phyloP scores from a whole-genome alignment of 1,284 basidiomycete species.

The Tausonia pullulans region DNA sequence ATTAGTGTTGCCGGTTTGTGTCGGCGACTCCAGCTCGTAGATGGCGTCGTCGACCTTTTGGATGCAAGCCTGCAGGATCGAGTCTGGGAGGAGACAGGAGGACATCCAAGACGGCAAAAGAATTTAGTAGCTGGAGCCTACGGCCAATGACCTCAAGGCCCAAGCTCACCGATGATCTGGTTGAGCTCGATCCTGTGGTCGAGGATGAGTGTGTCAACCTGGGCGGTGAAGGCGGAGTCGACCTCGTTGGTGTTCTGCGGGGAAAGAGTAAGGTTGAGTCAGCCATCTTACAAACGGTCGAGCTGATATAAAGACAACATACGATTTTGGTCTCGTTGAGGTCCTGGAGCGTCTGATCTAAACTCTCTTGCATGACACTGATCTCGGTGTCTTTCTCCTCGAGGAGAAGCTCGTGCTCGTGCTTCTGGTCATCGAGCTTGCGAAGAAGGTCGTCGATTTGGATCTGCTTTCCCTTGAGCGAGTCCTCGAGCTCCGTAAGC shows the following conservation, averaged over 20 bases:
- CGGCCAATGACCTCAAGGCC: neutral
- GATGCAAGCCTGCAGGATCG: conserved; percentile 90
- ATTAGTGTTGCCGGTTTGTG: conserved; percentile 83
- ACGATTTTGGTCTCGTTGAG: conserved; percentile 79
- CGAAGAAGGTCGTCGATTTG: conserved; percentile 82
- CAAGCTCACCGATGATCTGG: conserved; percentile 69
- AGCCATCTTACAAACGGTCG: conserved; percentile 10
- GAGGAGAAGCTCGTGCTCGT: conserved; percentile 64
- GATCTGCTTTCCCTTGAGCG: conserved; percentile 82
- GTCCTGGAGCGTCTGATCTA: conserved; percentile 87
- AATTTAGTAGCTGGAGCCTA: neutral
- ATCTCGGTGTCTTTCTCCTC: conserved; percentile 98
- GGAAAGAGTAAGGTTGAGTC: neutral
- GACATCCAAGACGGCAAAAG: neutral
- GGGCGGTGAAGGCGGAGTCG: conserved; percentile 82
- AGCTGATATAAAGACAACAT: conserved; percentile 18
- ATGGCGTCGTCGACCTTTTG: conserved; percentile 95
- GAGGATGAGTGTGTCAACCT: conserved; percentile 92
- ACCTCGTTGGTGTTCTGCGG: conserved; percentile 64
- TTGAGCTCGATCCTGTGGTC: conserved; percentile 98
- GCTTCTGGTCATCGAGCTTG: conserved; percentile 62
- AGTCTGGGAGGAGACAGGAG: conserved; percentile 48
- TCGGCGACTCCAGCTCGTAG: conserved; percentile 93
- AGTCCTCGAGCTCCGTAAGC: conserved; percentile 87
- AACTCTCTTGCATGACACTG: conserved; percentile 86